Evolutionary conservation across 345 rosid species (phyloP), one percentile per base, ranked within the genome.

Genomic region (Reutealis trisperma): DNA sequence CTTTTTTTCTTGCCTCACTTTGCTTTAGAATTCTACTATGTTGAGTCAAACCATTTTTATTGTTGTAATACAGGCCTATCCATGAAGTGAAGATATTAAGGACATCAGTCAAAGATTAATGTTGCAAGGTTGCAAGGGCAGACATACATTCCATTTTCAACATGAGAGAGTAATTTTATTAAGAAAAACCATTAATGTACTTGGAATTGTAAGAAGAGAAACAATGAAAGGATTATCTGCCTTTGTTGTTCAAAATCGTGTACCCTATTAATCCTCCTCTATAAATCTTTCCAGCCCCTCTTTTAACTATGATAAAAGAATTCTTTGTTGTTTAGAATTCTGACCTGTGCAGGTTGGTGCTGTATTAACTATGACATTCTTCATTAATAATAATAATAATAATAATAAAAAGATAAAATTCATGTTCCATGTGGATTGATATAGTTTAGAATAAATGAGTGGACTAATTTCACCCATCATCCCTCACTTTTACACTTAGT

Each of bases 11-110:
- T 37, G 30, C 1, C 41, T 37, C 63, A 14, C 37, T 37, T 10
- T 1, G 25, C 27, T 45, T 12, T 22, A 1, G 27, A 47, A 7
- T 1, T 54, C 57, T 25, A 45, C 18, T 77, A 24, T 61, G 34
- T 22, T 19, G 67, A 54, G 27, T 49, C 6, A 25, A 57, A 52
- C 24, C 69, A 11, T 63, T 13, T 30, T 27, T 30, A 8, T 69
- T 49, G 52, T 72, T 0, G 72, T 21, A 8, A 34, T 66, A 27
- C 92, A 95, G 99, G 80, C 98, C 99, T 15, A 85, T 96, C 72
- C 99, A 93, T 82, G 98, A 92, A n/a, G 99, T 93, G 87, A 96
- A 89, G 94, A 93, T 93, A 79, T 77, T 96, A 30, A 80, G 94
- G 59, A 84, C 94, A 60, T 86, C 96, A 37, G 97, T 96, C 75